Evolutionary conservation across 2,329 filamentous ascomycete genomes (phyloP).

Genomic region (Scorias spongiosa): DNA sequence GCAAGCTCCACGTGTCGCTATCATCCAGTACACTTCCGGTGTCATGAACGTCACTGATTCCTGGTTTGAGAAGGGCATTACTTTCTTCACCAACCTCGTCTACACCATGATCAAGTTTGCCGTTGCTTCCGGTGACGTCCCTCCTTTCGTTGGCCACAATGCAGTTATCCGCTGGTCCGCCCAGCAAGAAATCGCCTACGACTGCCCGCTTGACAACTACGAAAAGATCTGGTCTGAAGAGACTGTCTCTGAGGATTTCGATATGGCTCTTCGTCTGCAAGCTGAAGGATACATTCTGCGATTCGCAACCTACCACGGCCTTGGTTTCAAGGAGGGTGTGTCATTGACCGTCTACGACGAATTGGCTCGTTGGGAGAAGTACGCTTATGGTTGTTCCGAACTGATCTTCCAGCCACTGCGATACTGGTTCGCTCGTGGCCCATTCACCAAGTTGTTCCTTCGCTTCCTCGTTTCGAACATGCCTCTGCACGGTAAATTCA

Average conservation of each 20-base stretch:
- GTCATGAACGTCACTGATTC: constrained; percentile 67
- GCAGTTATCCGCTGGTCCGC: constrained; percentile 62
- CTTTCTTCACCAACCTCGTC: constrained; percentile 45
- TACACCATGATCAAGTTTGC: constrained; percentile 64
- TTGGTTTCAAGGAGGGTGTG: constrained; percentile 72
- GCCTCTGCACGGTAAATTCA: constrained; percentile 60
- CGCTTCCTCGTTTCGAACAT: constrained; percentile 59
- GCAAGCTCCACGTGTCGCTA: constrained; percentile 60
- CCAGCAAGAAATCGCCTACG: constrained; percentile 57
- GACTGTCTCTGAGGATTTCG: constrained; percentile 68
- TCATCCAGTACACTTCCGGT: constrained; percentile 62
- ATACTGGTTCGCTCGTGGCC: constrained; percentile 57
- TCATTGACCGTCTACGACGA: constrained; percentile 76
- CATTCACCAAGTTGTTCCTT: constrained; percentile 66
- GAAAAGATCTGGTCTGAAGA: constrained; percentile 73
- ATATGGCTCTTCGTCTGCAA: constrained; percentile 66
- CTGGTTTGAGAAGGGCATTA: constrained; percentile 36
- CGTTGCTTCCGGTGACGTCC: constrained; percentile 63
- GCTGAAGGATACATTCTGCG: constrained; percentile 58
- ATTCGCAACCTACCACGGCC: constrained; percentile 55
- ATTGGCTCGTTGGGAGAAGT: constrained; percentile 73
- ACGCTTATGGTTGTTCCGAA: constrained; percentile 72
- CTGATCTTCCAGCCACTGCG: constrained; percentile 64
- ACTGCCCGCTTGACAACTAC: constrained; percentile 49
- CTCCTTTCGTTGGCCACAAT: constrained; percentile 70